Conservation (phyloP, 257 asterid genomes). For the Ilex aquifolium region DNA sequence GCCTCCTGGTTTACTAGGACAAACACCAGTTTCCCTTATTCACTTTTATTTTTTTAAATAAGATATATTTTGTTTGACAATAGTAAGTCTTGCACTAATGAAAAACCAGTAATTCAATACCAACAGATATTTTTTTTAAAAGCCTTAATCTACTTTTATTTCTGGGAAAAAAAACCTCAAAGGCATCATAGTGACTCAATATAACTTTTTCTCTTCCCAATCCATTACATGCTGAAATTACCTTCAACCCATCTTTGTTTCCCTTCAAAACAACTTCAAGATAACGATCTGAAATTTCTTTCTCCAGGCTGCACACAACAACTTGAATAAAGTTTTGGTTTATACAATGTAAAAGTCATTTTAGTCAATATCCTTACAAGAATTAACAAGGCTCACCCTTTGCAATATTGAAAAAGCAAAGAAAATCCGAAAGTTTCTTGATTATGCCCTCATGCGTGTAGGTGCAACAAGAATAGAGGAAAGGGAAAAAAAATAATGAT, state of each 20-base stretch:
- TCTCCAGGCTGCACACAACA: slow-evolving; percentile 65
- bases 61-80: too few relatives aligned
- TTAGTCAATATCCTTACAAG: neutral
- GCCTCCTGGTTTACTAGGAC: too few relatives aligned
- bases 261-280: slow-evolving; percentile 93
- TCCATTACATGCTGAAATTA: slow-evolving; percentile 10
- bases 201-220: too few relatives aligned
- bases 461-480: neutral
- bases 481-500: neutral
- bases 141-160: too few relatives aligned
- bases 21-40: too few relatives aligned
- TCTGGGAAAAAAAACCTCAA: too few relatives aligned
- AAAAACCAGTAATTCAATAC: too few relatives aligned
- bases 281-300: slow-evolving; percentile 90
- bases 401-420: slow-evolving; percentile 4
- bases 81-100: too few relatives aligned
- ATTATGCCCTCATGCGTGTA: neutral
- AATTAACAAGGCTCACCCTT: neutral
- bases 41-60: too few relatives aligned
- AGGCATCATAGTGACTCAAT: too few relatives aligned
- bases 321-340: neutral
- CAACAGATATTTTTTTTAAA: too few relatives aligned
- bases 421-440: slow-evolving; percentile 5
- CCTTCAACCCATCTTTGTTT: slow-evolving; percentile 96
- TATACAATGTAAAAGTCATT: neutral